Percentiles rank a stretch among this genome's conserved stretches.
Conservation (phyloP, 345 rosid genomes). For the Dipteronia dyeriana region DNA sequence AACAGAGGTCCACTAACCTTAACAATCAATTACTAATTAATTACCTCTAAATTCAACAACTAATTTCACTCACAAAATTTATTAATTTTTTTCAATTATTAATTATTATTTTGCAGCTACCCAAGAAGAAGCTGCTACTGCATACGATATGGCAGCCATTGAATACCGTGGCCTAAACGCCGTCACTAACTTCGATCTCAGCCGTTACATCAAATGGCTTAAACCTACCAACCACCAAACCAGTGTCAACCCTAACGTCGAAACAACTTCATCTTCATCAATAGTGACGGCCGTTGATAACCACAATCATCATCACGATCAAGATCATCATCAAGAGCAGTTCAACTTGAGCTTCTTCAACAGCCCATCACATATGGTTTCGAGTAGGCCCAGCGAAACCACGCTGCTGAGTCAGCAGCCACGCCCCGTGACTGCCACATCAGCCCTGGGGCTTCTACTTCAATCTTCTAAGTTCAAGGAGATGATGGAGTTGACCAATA, state of each 20-base stretch:
- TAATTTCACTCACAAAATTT: background rate
- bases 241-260: conserved; percentile 12
- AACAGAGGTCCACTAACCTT: background rate
- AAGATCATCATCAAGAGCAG: background rate
- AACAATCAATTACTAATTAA: background rate
- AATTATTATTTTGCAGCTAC: conserved; percentile 56
- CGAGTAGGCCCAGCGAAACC: background rate
- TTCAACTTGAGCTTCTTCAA: conserved; percentile 23
- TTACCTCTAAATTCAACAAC: background rate
- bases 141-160: conserved; percentile 90
- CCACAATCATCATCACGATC: background rate
- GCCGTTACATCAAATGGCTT: conserved; percentile 77
- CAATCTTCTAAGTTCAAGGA: conserved; percentile 71
- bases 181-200: conserved; percentile 90
- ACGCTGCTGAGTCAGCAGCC: conserved; percentile 16
- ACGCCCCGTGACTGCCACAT: conserved; percentile 38
- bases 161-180: conserved; percentile 93
- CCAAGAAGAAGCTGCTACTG: conserved; percentile 94
- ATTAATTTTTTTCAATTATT: background rate
- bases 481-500: conserved; percentile 60
- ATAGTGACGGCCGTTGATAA: conserved; percentile 10
- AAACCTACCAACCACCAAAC: conserved; percentile 34
- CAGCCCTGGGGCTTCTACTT: conserved; percentile 65
- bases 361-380: background rate
- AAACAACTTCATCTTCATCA: background rate